Percentiles rank a stretch among this genome's conserved stretches.
Conservation (phyloP, 768 basidiomycete species). For the Leucosporidium creatinivorum region DNA sequence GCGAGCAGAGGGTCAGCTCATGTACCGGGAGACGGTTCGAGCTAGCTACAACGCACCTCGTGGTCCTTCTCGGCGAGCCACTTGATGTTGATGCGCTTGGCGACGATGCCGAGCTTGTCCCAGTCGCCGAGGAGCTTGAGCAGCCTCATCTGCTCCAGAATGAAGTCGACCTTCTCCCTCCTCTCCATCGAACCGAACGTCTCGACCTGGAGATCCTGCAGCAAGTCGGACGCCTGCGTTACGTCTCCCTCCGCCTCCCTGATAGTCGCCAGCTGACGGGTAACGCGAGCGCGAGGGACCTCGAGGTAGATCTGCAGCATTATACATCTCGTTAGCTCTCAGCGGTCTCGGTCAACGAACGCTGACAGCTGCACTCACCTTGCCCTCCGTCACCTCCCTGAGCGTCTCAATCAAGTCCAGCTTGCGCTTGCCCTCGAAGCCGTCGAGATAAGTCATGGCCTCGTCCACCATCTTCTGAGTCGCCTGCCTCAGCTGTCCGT, state of each 20-base stretch:
- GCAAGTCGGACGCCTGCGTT: conserved; percentile 70
- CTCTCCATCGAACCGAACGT: conserved; percentile 99
- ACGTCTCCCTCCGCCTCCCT: conserved; percentile 63
- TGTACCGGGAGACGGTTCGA: too few relatives aligned
- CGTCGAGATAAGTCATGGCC: conserved; percentile 70
- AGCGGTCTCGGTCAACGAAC: neutral
- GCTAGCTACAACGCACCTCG: conserved; percentile 53
- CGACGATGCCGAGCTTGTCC: conserved; percentile 84
- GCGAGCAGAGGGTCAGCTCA: neutral
- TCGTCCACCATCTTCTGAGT: conserved; percentile 88
- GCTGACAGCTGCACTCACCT: conserved; percentile 51
- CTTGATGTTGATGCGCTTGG: conserved; percentile 85
- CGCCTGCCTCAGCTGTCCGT: conserved; percentile 87
- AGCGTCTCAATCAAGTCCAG: conserved; percentile 82
- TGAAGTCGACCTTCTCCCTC: conserved; percentile 94
- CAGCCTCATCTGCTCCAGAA: conserved; percentile 93
- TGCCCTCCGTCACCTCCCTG: conserved; percentile 88
- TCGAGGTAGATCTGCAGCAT: conserved; percentile 78
- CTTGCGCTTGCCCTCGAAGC: conserved; percentile 70
- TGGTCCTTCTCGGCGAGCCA: conserved; percentile 84
- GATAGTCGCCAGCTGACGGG: conserved; percentile 72
- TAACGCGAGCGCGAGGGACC: conserved; percentile 89
- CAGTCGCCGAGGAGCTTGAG: conserved; percentile 67
- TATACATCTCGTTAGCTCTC: neutral
- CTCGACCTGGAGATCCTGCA: conserved; percentile 94